Conservation (phyloP, 163 green algal genomes). For the Chlamydomonas reinhardtii region DNA sequence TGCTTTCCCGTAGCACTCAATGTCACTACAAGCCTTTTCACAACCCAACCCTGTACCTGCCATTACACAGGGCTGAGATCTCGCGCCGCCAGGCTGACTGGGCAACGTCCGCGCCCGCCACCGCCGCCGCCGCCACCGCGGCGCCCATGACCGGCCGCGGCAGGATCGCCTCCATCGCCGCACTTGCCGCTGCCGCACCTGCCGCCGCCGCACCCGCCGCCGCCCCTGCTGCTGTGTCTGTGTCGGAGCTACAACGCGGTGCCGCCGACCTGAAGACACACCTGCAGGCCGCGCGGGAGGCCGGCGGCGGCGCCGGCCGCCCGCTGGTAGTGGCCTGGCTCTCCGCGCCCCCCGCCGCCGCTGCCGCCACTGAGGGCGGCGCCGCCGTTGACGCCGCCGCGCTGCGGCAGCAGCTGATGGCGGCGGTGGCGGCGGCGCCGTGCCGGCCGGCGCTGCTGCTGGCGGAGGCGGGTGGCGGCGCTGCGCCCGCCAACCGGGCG, state of each 20-base stretch:
- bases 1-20: no score
- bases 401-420: neutral
- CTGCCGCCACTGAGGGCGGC: neutral
- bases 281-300: conserved; percentile 49
- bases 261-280: conserved; percentile 68
- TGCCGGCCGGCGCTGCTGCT: conserved; percentile 10
- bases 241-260: conserved; percentile 53
- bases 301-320: neutral
- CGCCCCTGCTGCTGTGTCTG: neutral
- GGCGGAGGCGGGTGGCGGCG: conserved; percentile 56
- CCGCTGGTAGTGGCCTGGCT: conserved; percentile 67
- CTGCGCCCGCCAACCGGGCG: conserved; percentile 36
- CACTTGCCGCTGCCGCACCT: neutral
- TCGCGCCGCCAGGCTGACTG: neutral
- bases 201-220: neutral
- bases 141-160: neutral
- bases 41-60: no score
- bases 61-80: conserved; percentile 21
- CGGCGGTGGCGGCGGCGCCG: neutral
- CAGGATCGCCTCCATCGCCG: neutral
- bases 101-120: neutral
- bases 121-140: conserved; percentile 40
- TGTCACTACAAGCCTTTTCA: no score
- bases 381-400: neutral
- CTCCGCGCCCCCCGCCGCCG: conserved; percentile 23